A percentile compares a stretch with the other conserved stretches of the same genome.
phyloP scores from a whole-genome alignment of 176 grass and related monocot genomes.

The Saccharum spontaneum region DNA sequence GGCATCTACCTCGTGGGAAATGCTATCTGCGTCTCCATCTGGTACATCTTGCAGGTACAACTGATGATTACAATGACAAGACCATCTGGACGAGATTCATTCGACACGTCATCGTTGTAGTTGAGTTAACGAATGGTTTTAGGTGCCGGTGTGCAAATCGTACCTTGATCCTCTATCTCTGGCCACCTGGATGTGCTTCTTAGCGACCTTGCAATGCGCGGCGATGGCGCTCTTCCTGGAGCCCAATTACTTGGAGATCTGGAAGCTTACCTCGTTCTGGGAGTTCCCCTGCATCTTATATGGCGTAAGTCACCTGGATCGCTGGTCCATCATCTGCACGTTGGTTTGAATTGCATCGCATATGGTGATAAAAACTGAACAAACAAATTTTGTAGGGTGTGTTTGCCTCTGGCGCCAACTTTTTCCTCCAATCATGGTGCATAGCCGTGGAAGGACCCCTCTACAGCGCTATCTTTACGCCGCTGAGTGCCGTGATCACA shows the following conservation, averaged over 20 bases:
- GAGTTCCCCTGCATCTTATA: slow-evolving; percentile 63
- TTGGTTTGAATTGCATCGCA: not conserved
- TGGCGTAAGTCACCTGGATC: slow-evolving; percentile 42
- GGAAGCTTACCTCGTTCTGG: slow-evolving; percentile 56
- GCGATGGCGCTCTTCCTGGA: slow-evolving; percentile 50
- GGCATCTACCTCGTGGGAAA: slow-evolving; percentile 53
- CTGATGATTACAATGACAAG: not conserved
- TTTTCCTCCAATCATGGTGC: slow-evolving; percentile 68
- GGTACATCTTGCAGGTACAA: slow-evolving; percentile 65
- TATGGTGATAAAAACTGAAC: not conserved
- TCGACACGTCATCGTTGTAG: not conserved
- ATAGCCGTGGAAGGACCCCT: slow-evolving; percentile 67
- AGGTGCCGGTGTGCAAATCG: slow-evolving; percentile 55
- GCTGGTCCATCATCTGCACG: not conserved
- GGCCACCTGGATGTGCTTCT: slow-evolving; percentile 68
- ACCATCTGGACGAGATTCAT: no score
- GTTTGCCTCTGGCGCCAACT: slow-evolving; percentile 63
- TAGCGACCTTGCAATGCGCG: slow-evolving; percentile 61
- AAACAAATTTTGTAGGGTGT: slow-evolving; percentile 43
- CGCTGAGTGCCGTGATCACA: slow-evolving; percentile 55
- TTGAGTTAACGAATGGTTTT: not conserved
- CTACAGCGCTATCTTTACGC: slow-evolving; percentile 65
- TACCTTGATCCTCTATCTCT: slow-evolving; percentile 59
- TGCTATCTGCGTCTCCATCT: slow-evolving; percentile 49
- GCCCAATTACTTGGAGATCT: slow-evolving; percentile 32